These are phyloP conservation scores for Cardamine occulta DNA, from an alignment of 345 rosid genomes.

Conservation along the genomic window DNA sequence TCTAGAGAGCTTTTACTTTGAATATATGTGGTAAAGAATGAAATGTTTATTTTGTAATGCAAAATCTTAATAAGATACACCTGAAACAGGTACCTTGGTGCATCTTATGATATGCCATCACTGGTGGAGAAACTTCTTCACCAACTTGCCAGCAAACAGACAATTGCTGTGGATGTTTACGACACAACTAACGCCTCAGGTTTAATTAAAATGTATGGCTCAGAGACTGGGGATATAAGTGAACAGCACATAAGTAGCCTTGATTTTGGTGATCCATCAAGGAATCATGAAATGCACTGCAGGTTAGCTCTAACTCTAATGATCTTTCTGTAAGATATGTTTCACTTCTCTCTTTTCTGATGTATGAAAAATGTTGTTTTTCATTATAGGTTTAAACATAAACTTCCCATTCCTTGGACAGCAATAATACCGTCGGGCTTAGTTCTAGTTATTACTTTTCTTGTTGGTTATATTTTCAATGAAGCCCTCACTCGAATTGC, in stretches of 20 bases:
- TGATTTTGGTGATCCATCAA: conserved; percentile 91
- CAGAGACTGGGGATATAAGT: conserved; percentile 66
- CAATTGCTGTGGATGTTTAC: conserved; percentile 83
- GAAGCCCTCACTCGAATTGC: conserved; percentile 76
- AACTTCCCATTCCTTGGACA: conserved; percentile 76
- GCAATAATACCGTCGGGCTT: conserved; percentile 69
- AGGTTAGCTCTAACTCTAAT: conserved; percentile 51
- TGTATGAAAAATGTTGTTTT: conserved; percentile 13
- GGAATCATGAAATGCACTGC: conserved; percentile 97
- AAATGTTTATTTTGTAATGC: not conserved
- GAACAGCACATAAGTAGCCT: conserved; percentile 62
- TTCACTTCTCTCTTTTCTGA: conserved; percentile 21
- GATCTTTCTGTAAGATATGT: conserved; percentile 6
- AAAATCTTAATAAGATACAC: conserved; percentile 10
- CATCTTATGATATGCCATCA: conserved; percentile 95
- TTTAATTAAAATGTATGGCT: conserved; percentile 82
- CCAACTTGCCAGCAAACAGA: conserved; percentile 94
- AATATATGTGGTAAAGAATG: conserved; percentile 9
- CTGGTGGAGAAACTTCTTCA: conserved; percentile 93
- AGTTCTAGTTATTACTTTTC: conserved; percentile 69
- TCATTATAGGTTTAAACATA: conserved; percentile 74
- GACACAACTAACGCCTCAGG: conserved; percentile 77
- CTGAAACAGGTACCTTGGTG: conserved; percentile 79
- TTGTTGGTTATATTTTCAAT: conserved; percentile 72
- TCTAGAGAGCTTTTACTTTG: not conserved